Evolutionary conservation across 1,284 basidiomycete genomes (phyloP), one percentile per base, ranked within the genome.

Genomic region (Ceratobasidium sp.): DNA sequence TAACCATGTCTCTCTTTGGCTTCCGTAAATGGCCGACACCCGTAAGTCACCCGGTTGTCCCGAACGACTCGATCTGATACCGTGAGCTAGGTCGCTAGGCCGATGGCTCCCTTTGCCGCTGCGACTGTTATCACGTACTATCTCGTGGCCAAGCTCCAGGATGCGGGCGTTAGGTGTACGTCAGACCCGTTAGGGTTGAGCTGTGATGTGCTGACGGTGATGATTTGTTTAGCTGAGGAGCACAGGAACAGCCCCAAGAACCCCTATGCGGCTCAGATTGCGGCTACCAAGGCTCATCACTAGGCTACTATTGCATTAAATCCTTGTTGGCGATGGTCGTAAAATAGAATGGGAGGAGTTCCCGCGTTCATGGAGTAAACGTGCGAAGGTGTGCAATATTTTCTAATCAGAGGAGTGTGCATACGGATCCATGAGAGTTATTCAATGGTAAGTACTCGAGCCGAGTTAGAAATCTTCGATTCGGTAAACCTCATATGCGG

Each of bases 1-100:
- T 35, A n/a, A 54, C 12, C n/a, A 65, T 65, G 62, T 31, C 62
- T 47, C 49, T 90, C 83, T 80, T 90, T 75, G 88, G 88, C 81
- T 81, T 89, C 75, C 88, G 89, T 80, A 89, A 89, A 81, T 91
- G 87, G 87, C 84, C 88, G 71, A 89, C 87, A 73, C 89, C 89
- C 69, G 89, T 83, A 80, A 79, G 86, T 85, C 70, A 53, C 29
- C 52, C 58, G 34, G 8, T 38, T 29, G 50, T 31, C 31, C 65
- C 52, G 60, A 76, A 45, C 47, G 45, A 38, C 31, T n/a, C 34
- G 53, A 57, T 52, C 20, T 25, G 5, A 53, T 13, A 50, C 42
- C 29, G 22, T 22, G 38, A 17, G 40, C 32, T 73, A 92, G 90
- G 79, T 92, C 74, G 73, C 83, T 69, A 86, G 82, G 80, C 89